Conservation (phyloP, 2,329 filamentous ascomycete species). For the Phaeosphaeriaceae sp. region DNA sequence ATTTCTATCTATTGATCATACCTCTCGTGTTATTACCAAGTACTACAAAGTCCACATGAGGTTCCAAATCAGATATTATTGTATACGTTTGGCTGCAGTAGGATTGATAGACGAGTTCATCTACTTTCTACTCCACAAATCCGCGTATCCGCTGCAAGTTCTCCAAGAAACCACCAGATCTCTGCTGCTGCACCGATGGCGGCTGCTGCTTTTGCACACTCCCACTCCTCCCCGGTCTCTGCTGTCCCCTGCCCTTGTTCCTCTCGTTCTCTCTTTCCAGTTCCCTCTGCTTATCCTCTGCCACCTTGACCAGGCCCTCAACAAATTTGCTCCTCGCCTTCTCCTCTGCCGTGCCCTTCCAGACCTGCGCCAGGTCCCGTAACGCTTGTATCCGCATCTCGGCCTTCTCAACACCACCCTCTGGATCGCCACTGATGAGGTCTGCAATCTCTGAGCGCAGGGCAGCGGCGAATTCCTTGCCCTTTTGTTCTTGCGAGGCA, state of each 20-base stretch:
- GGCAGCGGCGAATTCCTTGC: conserved; percentile 76
- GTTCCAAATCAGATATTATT: no score
- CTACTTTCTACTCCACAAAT: conserved; percentile 33
- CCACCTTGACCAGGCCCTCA: conserved; percentile 78
- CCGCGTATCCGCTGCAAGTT: conserved; percentile 48
- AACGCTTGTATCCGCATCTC: conserved; percentile 77
- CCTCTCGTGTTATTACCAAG: no score
- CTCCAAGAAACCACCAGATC: conserved; percentile 46
- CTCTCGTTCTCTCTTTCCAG: conserved; percentile 50
- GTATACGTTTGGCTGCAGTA: no score
- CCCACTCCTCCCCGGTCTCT: conserved; percentile 30
- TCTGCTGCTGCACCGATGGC: conserved; percentile 26
- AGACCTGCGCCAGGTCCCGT: conserved; percentile 77
- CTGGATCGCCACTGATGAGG: conserved; percentile 63
- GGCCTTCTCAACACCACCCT: conserved; percentile 75
- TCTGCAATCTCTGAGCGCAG: conserved; percentile 75
- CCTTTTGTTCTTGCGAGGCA: conserved; percentile 82
- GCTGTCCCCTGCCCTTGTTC: conserved; percentile 18
- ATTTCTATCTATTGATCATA: no score
- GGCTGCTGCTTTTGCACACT: conserved; percentile 25
- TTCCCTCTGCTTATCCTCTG: conserved; percentile 72
- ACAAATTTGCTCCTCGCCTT: conserved; percentile 83
- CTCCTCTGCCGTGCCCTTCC: conserved; percentile 96
- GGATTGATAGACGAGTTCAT: background rate
- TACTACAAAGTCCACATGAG: no score